Base-by-base conservation (phyloP, 805 yeast genomes). In the Metschnikowia chrysomelidarum region DNA sequence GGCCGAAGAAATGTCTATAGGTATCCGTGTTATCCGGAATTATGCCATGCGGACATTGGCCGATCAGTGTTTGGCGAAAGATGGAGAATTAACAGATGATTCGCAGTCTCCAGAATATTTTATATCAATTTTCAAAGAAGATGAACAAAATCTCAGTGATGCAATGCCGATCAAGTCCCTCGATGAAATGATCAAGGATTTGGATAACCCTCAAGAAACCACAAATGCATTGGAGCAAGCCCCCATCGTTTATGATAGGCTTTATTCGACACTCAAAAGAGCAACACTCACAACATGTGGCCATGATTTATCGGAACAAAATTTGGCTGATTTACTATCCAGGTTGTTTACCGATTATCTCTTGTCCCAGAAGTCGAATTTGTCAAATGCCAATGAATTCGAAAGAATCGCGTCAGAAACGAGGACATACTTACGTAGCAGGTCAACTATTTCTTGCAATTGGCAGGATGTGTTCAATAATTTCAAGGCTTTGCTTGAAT, bases 1-100 rank as follows among this genome's bases (percentile, higher is more conserved):
- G 34, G 44, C 47, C 19, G 51, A 51, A 32, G 62, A 57, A 21
- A 29, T 40, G 33, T 33, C 49, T 18, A 45, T 46, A 21, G 43
- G 49, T 17, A 30, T 54, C 8, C 47, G 39, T 6, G 38, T 40
- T 14, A 39, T 43, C 12, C 38, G 38, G n/a, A 40, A 37, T 26
- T 30, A 30, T 17, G 45, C 34, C 17, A 19, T 45, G 33, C 38
- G 40, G n/a, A 30, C 34, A 5, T 30, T 43, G 29, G 40, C 41
- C 12, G 41, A 30, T n/a, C 41, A 49, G 31, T 49, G 47, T 28
- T 5, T 12, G 15, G 19, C 17, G 4, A 10, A 23, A 16, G 33
- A 34, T 12, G 15, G 26, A 10, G 16, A 10, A 4, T n/a, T n/a
- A n/a, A n/a, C n/a, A n/a, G n/a, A n/a, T n/a, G n/a, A n/a, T n/a